Evolutionary conservation across 108 stramenopile genomes (phyloP), one percentile per base, ranked within the genome.

Genomic region (Chaetoceros muelleri): DNA sequence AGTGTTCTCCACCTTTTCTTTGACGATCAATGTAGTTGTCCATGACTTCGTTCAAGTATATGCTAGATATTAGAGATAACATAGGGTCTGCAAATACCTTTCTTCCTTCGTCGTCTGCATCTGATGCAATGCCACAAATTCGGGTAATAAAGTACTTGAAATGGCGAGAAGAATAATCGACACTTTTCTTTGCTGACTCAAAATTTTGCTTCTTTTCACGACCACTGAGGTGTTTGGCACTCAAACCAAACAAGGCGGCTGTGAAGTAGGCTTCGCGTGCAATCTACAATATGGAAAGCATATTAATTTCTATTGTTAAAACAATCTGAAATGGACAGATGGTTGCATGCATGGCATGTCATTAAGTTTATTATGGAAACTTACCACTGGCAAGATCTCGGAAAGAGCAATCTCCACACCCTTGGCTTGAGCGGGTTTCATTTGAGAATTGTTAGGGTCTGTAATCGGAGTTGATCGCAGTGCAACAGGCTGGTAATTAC

Each of bases 171-270:
- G 84, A 83, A 60, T 82, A 71, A 53, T 88, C 87, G 17, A 88
- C 87, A 64, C 81, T 82, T 56, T 75, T 78, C 48, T 83, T 84
- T 0, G 87, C 81, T 17, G 84, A 68, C 48, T 90, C 89, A 57
- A 90, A 90, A 67, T 90, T 90, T 10, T 84, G 70, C 58, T 93
- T 87, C 65, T 88, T 93, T 67, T 93, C 84, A 24, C 90, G 76
- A 16, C 86, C 85, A 60, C 87, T 84, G 45, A 82, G 70, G 27
- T 83, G 83, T 53, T 84, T 79, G 59, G 74, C 70, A 59, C 80
- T 84, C 17, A 83, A 58, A 17, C 86, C 86, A 58, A 93, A 93
- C 17, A 93, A 72, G 30, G 90, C 86, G 44, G 90, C 84, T 19
- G 82, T 84, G 53, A 93, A 93, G 58, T 84, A 93, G 7, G 86